phyloP scores from a whole-genome alignment of 768 basidiomycete genomes.

The Termitomyces sp. region DNA sequence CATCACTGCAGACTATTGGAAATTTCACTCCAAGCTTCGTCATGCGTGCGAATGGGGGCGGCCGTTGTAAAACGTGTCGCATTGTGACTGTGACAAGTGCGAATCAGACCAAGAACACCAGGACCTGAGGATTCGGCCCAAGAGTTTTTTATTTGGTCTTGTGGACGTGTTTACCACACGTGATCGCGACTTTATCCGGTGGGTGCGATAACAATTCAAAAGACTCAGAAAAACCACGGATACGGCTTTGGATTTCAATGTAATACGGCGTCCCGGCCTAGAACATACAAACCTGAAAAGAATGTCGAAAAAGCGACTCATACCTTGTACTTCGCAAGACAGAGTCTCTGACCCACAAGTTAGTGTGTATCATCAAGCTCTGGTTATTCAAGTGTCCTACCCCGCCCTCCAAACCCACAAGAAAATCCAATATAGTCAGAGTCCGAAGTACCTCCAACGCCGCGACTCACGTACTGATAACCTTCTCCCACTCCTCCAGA shows the following conservation, averaged over 20 bases:
- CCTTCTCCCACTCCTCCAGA: constrained; percentile 30
- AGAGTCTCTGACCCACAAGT: not conserved
- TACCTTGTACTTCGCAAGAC: not conserved
- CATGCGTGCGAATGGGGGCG: not conserved
- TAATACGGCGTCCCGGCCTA: too few relatives aligned
- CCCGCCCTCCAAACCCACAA: not conserved
- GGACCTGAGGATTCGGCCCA: too few relatives aligned
- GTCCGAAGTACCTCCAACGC: not conserved
- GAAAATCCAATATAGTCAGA: not conserved
- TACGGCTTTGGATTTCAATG: too few relatives aligned
- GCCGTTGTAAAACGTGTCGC: not conserved
- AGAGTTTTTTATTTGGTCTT: too few relatives aligned
- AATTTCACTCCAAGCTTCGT: not conserved
- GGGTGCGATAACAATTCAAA: too few relatives aligned
- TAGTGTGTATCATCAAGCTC: not conserved
- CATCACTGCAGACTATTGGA: not conserved
- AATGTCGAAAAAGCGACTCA: too few relatives aligned
- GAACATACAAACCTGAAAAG: too few relatives aligned
- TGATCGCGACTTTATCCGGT: too few relatives aligned
- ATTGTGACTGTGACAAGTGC: too few relatives aligned
- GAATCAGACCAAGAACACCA: not conserved
- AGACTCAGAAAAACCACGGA: too few relatives aligned
- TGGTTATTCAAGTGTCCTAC: not conserved
- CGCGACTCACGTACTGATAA: not conserved
- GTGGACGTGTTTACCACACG: too few relatives aligned